Percentiles rank a stretch among this genome's conserved stretches.
Evolutionary conservation across 2,329 filamentous ascomycete species (phyloP).

Genomic region (Trichoderma aggressivum): DNA sequence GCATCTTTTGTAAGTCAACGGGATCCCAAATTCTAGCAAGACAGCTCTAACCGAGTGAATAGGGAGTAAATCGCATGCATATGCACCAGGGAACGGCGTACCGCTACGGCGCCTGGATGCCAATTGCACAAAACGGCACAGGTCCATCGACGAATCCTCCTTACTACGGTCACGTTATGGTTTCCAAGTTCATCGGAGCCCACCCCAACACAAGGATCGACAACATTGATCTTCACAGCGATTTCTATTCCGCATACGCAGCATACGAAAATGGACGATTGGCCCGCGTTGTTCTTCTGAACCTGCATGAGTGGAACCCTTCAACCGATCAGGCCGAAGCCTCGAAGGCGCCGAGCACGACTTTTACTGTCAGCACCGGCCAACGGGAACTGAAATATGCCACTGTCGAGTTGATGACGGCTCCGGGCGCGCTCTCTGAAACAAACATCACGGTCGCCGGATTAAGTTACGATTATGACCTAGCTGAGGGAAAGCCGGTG

Average conservation of each 20-base stretch:
- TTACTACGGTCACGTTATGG: constrained; percentile 15
- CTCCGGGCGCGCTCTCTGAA: constrained; percentile 9
- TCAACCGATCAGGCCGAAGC: background rate
- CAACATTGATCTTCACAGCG: constrained; percentile 5
- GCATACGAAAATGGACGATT: constrained; percentile 5
- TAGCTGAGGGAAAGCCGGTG: constrained; percentile 7
- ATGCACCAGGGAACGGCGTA: constrained; percentile 15
- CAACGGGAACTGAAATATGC: constrained; percentile 3
- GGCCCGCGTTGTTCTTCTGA: background rate
- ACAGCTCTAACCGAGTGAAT: background rate
- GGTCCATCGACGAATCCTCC: constrained; percentile 15
- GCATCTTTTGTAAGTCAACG: background rate
- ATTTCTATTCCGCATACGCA: constrained; percentile 16
- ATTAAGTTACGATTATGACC: constrained; percentile 10
- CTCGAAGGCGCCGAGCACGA: background rate
- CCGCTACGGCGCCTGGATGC: constrained; percentile 16
- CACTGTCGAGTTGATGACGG: constrained; percentile 12
- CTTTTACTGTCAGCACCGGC: background rate
- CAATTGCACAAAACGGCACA: constrained; percentile 10
- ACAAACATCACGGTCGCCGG: constrained; percentile 16
- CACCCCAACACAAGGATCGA: constrained; percentile 8
- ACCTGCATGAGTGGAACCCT: constrained; percentile 15
- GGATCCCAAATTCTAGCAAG: accelerated
- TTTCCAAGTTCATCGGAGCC: constrained; percentile 14
- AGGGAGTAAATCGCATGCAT: constrained; percentile 13